phyloP scores from a whole-genome alignment of 2,329 filamentous ascomycete species.

The Trichoderma hamatum region DNA sequence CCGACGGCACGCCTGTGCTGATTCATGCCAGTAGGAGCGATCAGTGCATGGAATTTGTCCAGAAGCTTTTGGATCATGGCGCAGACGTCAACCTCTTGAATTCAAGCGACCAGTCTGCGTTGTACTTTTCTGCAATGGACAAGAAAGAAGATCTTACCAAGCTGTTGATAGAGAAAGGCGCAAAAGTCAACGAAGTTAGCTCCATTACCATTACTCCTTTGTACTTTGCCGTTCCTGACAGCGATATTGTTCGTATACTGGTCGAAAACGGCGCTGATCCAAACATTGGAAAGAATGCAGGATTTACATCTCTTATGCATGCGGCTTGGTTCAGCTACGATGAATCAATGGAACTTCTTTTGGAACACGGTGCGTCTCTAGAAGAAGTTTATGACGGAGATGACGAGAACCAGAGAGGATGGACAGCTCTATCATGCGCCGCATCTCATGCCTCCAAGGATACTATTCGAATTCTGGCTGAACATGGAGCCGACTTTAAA shows the following conservation, averaged over 20 bases:
- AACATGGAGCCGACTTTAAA: conserved; percentile 24
- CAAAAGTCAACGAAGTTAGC: conserved; percentile 29
- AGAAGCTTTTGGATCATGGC: conserved; percentile 25
- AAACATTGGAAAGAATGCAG: conserved; percentile 6
- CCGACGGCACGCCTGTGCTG: conserved; percentile 9
- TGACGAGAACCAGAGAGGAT: conserved; percentile 12
- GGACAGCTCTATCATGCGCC: conserved; percentile 25
- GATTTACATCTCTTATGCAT: conserved; percentile 24
- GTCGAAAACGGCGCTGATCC: conserved; percentile 27
- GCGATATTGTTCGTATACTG: conserved; percentile 3
- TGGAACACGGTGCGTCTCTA: conserved; percentile 15
- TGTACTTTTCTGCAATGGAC: conserved; percentile 1
- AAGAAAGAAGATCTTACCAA: conserved; percentile 21
- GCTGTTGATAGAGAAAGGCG: conserved; percentile 27
- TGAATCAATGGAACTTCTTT: conserved; percentile 12
- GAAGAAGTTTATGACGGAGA: conserved; percentile 19
- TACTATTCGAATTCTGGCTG: conserved; percentile 9
- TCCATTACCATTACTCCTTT: conserved; percentile 5
- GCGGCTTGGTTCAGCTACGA: conserved; percentile 22
- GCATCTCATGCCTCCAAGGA: background rate
- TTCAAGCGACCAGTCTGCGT: background rate
- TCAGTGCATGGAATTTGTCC: background rate
- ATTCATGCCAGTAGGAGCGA: conserved; percentile 1
- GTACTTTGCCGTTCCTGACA: conserved; percentile 14
- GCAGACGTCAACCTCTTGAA: conserved; percentile 21